Evolutionary conservation across 345 rosid genomes (phyloP).

Genomic region (Eucalyptus urophylla): DNA sequence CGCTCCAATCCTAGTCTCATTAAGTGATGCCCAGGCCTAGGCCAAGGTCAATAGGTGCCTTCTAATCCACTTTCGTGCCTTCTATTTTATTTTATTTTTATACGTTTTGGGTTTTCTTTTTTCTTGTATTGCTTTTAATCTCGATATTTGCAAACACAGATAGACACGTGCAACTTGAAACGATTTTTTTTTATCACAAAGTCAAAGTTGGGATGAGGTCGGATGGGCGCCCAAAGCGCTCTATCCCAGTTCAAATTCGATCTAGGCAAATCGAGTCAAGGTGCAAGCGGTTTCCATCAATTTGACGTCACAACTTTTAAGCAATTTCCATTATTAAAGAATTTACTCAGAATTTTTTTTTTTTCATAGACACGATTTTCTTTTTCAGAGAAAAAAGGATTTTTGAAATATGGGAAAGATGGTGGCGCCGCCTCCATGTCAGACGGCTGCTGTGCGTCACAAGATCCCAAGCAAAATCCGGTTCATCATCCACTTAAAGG

Average conservation of each 20-base stretch:
- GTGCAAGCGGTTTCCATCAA: background rate
- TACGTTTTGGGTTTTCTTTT: background rate
- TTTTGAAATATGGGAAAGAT: background rate
- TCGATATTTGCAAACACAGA: background rate
- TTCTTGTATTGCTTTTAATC: background rate
- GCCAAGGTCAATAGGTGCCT: background rate
- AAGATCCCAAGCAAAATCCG: background rate
- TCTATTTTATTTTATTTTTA: background rate
- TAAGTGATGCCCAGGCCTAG: background rate
- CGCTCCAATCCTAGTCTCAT: background rate
- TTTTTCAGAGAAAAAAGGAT: background rate
- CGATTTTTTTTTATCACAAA: background rate
- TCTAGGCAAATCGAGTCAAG: background rate
- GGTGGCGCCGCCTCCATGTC: background rate
- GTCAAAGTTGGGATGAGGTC: background rate
- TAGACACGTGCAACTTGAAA: background rate
- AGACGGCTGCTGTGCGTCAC: background rate
- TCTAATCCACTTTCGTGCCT: background rate
- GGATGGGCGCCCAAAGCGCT: background rate
- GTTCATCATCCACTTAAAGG: background rate
- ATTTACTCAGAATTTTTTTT: background rate
- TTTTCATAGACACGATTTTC: background rate
- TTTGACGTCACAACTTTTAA: background rate
- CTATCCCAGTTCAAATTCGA: background rate
- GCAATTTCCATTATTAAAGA: background rate